Conservation (phyloP, 2,329 filamentous ascomycete species). For the Pseudogymnoascus sp. region DNA sequence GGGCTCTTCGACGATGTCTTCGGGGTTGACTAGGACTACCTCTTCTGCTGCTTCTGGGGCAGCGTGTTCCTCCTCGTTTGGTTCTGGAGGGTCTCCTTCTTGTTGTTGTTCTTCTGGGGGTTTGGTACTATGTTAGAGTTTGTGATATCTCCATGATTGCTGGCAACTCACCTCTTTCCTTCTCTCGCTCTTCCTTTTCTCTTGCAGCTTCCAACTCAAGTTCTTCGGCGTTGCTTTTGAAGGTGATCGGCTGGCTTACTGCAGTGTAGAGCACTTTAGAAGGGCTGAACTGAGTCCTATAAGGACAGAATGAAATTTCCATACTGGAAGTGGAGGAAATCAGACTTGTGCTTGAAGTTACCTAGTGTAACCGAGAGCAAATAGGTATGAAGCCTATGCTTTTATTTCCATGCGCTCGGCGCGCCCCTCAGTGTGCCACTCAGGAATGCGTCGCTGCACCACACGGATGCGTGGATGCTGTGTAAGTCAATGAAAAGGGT, state of each 20-base stretch:
- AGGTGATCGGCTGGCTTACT: slow-evolving; percentile 16
- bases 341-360: slow-evolving; percentile 7
- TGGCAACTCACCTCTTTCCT: background rate
- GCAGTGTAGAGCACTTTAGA: slow-evolving; percentile 8
- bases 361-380: background rate
- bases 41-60: background rate
- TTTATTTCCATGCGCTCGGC: background rate
- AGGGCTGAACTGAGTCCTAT: slow-evolving; percentile 18
- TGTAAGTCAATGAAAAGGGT: slow-evolving; percentile 1
- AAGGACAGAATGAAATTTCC: slow-evolving; percentile 26
- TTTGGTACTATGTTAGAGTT: background rate
- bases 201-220: background rate
- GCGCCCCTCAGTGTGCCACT: background rate
- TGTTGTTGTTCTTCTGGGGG: slow-evolving; percentile 9
- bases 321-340: slow-evolving; percentile 18
- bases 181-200: background rate
- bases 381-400: background rate
- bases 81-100: slow-evolving; percentile 10
- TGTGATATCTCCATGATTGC: background rate
- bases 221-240: slow-evolving; percentile 14
- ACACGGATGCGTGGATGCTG: slow-evolving; percentile 2
- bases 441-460: background rate
- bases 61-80: background rate
- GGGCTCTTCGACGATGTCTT: background rate
- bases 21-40: background rate